phyloP scores from a whole-genome alignment of 2,329 filamentous ascomycete species.

The Thermochaetoides dissita region DNA sequence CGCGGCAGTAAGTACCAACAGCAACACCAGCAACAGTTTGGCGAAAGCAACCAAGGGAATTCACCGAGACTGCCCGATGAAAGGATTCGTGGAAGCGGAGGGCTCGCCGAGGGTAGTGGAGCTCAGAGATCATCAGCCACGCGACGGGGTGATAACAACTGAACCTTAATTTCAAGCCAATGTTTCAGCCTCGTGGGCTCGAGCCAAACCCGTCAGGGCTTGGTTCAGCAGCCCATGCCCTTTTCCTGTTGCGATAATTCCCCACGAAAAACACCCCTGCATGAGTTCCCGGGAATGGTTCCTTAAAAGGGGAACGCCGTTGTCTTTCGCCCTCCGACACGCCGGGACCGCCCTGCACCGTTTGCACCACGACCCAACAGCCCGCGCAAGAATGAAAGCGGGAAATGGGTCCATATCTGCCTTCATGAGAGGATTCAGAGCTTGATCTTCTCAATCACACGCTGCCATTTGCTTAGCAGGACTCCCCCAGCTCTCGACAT shows the following conservation, averaged over 20 bases:
- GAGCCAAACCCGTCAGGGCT: constrained; percentile 8
- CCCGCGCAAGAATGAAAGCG: not conserved
- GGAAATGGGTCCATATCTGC: not conserved
- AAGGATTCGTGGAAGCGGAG: constrained; percentile 15
- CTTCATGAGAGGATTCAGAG: not conserved
- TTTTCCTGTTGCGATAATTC: constrained; percentile 9
- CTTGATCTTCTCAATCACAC: not conserved
- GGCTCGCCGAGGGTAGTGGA: constrained; percentile 14
- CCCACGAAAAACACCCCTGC: constrained; percentile 1
- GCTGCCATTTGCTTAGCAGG: not conserved
- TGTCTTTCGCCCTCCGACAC: not conserved
- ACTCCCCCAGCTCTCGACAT: not conserved
- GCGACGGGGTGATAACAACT: constrained; percentile 19
- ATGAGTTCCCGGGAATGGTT: not conserved
- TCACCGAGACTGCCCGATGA: constrained; percentile 23
- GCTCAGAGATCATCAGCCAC: constrained; percentile 19
- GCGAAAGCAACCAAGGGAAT: constrained; percentile 19
- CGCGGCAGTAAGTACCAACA: constrained; percentile 12
- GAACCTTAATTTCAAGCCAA: constrained; percentile 18
- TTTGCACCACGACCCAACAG: not conserved
- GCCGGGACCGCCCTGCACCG: not conserved
- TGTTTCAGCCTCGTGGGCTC: constrained; percentile 18
- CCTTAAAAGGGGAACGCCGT: not conserved
- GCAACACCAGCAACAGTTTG: constrained; percentile 9
- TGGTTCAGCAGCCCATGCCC: constrained; percentile 1